A percentile compares a stretch with the other conserved stretches of the same genome.
Evolutionary conservation across 495 filamentous ascomycete species (phyloP).

Genomic region (Penicillium egyptiacum): DNA sequence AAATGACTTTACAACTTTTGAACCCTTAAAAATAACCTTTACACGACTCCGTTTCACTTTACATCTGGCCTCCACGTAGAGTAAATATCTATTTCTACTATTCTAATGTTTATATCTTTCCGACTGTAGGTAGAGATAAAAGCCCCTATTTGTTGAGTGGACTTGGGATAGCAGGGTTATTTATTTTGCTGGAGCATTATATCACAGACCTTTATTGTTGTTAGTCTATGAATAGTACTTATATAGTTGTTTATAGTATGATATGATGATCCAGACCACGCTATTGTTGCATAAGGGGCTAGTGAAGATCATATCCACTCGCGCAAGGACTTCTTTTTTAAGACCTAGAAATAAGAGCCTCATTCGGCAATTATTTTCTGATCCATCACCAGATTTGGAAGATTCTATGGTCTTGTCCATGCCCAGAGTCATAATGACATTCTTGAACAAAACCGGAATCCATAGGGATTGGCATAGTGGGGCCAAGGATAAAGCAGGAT

Average conservation of each 20-base stretch:
- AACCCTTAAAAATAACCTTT: no score
- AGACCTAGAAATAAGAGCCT: conserved; percentile 6
- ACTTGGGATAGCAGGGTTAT: no score
- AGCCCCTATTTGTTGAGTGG: no score
- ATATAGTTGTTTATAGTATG: background rate
- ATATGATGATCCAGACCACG: conserved; percentile 5
- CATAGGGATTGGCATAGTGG: background rate
- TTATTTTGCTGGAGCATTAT: no score
- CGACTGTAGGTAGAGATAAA: no score
- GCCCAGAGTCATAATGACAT: background rate
- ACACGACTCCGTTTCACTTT: no score
- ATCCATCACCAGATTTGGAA: background rate
- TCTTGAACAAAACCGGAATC: conserved; percentile 10
- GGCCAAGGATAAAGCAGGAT: background rate
- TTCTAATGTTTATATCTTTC: no score
- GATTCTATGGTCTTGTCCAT: no score
- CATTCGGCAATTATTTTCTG: background rate
- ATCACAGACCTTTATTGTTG: no score
- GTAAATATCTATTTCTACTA: no score
- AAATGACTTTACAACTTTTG: no score
- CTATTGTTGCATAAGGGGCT: conserved; percentile 6
- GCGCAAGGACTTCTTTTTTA: background rate
- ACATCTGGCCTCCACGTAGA: no score
- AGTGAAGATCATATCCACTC: conserved; percentile 15
- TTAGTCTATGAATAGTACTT: background rate